phyloP scores from a whole-genome alignment of 192 early-diverging fungal species.

The Chytriomyces sp. region DNA sequence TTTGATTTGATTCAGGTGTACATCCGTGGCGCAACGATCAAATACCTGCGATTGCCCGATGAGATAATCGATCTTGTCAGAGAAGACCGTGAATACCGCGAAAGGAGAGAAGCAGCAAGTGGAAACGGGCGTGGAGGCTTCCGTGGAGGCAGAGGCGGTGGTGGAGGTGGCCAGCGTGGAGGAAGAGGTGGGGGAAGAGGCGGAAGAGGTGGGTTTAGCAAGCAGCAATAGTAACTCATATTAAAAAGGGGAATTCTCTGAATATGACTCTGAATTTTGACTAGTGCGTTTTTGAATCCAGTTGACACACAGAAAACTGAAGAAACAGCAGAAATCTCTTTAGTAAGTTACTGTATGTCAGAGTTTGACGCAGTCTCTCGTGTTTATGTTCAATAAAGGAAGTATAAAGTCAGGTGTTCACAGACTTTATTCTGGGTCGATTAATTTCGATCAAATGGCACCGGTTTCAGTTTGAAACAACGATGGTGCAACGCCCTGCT shows the following conservation, averaged over 20 bases:
- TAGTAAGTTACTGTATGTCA: background rate
- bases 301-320: no score
- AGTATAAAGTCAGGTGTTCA: no score
- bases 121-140: constrained; percentile 19
- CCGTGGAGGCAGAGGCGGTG: constrained; percentile 31
- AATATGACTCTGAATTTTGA: no score
- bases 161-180: constrained; percentile 35
- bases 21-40: constrained; percentile 87
- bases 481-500: no score
- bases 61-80: constrained; percentile 81
- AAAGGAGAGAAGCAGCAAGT: constrained; percentile 23
- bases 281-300: no score
- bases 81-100: constrained; percentile 31
- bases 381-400: no score
- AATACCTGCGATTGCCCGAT: constrained; percentile 79
- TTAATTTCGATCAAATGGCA: no score
- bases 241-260: no score
- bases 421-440: no score
- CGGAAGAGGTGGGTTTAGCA: background rate
- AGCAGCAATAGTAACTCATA: background rate
- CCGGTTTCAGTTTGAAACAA: no score
- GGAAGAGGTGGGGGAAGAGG: constrained; percentile 17
- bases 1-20: constrained; percentile 48
- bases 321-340: background rate
- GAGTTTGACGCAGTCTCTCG: no score